Evolutionary conservation across 495 filamentous ascomycete species (phyloP).

Genomic region (Cercophora samala): DNA sequence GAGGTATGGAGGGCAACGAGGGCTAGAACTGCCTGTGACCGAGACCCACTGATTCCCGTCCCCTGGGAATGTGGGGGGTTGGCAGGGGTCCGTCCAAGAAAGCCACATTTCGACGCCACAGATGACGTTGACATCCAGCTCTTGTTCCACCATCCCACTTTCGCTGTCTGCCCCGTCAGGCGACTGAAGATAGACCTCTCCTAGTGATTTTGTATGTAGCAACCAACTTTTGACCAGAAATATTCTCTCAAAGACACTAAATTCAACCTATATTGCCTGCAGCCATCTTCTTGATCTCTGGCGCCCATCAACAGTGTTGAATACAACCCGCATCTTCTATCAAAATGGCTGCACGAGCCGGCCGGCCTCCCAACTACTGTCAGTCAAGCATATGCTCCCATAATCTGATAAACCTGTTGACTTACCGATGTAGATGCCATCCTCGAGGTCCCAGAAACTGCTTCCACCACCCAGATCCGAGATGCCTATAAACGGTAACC

Average conservation of each 20-base stretch:
- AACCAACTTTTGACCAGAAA: not conserved
- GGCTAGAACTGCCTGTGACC: not conserved
- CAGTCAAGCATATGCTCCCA: constrained; percentile 22
- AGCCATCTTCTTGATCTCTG: not conserved
- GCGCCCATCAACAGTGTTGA: not conserved
- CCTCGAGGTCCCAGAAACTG: constrained; percentile 69
- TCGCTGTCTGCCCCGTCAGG: not conserved
- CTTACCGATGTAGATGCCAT: constrained; percentile 51
- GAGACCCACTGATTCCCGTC: not conserved
- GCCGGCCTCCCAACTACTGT: constrained; percentile 54
- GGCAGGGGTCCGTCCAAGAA: constrained; percentile 4
- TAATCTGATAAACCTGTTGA: constrained; percentile 17
- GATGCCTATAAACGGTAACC: constrained; percentile 86
- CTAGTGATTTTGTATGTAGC: not conserved
- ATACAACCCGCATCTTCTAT: not conserved
- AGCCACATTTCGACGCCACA: constrained; percentile 42
- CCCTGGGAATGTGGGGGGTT: not conserved
- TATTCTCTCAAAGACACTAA: not conserved
- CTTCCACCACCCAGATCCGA: constrained; percentile 80
- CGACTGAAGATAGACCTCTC: not conserved
- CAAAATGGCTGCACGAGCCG: constrained; percentile 38
- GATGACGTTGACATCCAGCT: constrained; percentile 34
- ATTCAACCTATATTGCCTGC: not conserved
- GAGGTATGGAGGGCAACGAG: not conserved
- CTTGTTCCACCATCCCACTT: constrained; percentile 5